Evolutionary conservation across 352 stramenopile species (phyloP).

Genomic region (Phytophthora agathidicida): DNA sequence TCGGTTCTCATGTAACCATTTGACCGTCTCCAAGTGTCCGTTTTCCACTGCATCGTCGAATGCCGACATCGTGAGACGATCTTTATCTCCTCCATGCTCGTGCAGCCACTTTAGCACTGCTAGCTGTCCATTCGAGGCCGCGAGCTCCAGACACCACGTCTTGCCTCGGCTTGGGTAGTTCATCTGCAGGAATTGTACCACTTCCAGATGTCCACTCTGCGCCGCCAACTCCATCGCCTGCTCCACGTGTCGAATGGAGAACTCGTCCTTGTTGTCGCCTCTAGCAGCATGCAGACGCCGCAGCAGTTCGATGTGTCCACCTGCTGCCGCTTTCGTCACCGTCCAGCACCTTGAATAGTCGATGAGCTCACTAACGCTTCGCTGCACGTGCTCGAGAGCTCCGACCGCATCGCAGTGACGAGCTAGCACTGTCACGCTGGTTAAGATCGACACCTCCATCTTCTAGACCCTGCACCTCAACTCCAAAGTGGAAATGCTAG

Average conservation of each 20-base stretch:
- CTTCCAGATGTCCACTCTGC: constrained; percentile 29
- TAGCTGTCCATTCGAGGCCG: constrained; percentile 24
- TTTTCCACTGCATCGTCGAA: constrained; percentile 30
- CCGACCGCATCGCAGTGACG: constrained; percentile 20
- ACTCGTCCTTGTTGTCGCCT: constrained; percentile 1
- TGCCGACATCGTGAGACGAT: constrained; percentile 28
- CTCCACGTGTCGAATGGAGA: constrained; percentile 19
- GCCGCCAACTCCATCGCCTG: constrained; percentile 19
- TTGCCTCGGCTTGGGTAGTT: constrained; percentile 25
- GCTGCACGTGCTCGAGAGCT: constrained; percentile 21
- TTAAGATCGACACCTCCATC: constrained; percentile 13
- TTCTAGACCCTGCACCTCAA: neutral
- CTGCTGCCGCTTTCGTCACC: constrained; percentile 18
- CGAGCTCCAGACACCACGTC: constrained; percentile 25
- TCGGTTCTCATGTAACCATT: constrained; percentile 26
- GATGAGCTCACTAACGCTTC: constrained; percentile 24
- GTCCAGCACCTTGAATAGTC: constrained; percentile 34
- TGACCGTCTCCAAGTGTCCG: constrained; percentile 27
- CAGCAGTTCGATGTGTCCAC: constrained; percentile 17
- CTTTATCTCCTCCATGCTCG: constrained; percentile 11
- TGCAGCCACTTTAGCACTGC: constrained; percentile 26
- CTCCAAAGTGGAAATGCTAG: constrained; percentile 10
- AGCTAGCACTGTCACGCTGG: constrained; percentile 20
- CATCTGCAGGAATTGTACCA: constrained; percentile 29
- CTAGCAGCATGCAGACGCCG: constrained; percentile 17